Base-by-base conservation (phyloP, 1,139 yeast genomes). In the Sugiyamaella castrensis region DNA sequence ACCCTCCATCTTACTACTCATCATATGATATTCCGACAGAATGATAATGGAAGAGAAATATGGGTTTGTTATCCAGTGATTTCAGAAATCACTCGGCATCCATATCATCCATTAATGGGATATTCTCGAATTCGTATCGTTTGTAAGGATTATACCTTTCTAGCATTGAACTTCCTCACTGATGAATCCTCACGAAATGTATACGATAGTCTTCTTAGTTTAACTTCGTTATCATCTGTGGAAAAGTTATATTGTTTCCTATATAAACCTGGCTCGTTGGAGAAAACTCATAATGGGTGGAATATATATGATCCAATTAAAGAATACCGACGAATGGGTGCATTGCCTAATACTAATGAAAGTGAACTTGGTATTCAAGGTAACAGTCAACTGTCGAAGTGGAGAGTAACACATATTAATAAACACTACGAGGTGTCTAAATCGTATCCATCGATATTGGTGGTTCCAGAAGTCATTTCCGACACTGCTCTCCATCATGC, bases 31-130 rank as follows among this genome's bases (percentile, higher is more conserved):
- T 91, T 91, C 67, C 79, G 77, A 49, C 73, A 66, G 55, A n/a
- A 58, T 54, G 47, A 67, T 66, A 29, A 69, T 72, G 33, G 71
- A 30, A 61, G 82, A 52, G 98, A 92, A 64, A 78, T 88, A 19
- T 92, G 98, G 98, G 77, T 89, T 32, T 86, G 96, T 53, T 92
- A 91, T 66, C 98, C 98, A 0, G 80, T 91, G 57, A 83, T 91
- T 40, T 85, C 82, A 41, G 71, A 76, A 49, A 81, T 87, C 2
- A 78, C 79, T 55, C 80, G 84, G 56, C 75, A 82, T 29, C 60
- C 60, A 40, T 55, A 46, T 37, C 54, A 48, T 29, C 35, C 51
- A 2, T 40, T 53, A 61, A 79, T 54, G 81, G 85, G 27, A 71
- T 81, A 2, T 71, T 79, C 46, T 34, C 57, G 58, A 35, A 72